Evolutionary conservation across 805 yeast genomes (phyloP), one percentile per base, ranked within the genome.

Genomic region (Dipodascopsis tothii): DNA sequence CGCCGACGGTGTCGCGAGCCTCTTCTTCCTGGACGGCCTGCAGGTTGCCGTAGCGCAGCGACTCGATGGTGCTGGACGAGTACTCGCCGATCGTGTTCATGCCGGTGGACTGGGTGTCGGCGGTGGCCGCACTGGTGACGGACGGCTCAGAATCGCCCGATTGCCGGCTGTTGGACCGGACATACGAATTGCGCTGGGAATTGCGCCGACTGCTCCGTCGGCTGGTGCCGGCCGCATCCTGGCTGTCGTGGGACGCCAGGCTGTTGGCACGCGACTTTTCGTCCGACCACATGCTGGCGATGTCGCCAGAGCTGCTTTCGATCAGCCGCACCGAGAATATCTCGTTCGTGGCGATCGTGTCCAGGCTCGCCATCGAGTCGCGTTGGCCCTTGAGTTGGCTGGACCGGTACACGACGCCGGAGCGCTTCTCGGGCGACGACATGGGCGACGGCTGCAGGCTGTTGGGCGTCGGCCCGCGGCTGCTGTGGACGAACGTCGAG

Each of bases 301-400:
- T 39, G 34, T 49, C 51, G 30, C 43, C 42, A n/a, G 33, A 19
- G 22, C 45, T 46, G 14, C 46, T 40, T 35, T 54, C 54, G 22
- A 56, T 58, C 30, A 50, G 34, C 3, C 58, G 42, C 30, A 56
- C 46, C 18, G 53, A 43, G 44, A 55, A 55, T 2, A 55, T 36
- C 41, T 55, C 58, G 28, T 42, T 51, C 19, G 58, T 55, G 4
- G 58, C 58, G n/a, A 54, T 50, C 6, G 56, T 53, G 9, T 57
- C 58, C 16, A 55, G 38, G 23, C 56, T 49, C n/a, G 56, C 53
- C 39, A 54, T 44, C 20, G 58, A 55, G 35, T 54, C 57, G 5
- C 57, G 30, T 9, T 9, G 14, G 14, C 14, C 14, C 9, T 25
- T 25, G 11, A 9, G 14, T 25, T 14, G 30, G 9, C 11, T 9